These are phyloP conservation scores for Protomyces arabidopsidicola DNA, from an alignment of 1,139 yeast genomes.

Conservation along the genomic window DNA sequence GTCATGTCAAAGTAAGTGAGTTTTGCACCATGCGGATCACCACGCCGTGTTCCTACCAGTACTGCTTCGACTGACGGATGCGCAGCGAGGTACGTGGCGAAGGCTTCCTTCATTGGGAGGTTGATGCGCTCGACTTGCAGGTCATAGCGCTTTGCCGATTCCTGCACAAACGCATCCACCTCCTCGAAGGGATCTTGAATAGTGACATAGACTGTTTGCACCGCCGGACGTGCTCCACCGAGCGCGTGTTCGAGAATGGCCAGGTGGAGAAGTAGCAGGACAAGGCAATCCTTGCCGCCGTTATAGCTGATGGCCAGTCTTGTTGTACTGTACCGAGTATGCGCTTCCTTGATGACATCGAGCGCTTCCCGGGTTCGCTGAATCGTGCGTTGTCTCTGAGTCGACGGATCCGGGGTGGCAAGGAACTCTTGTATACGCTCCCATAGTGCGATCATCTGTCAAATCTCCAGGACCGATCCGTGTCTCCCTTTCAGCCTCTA, in stretches of 20 bases:
- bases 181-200: conserved; percentile 63
- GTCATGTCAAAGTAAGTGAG: conserved; percentile 59
- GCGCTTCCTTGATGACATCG: conserved; percentile 9
- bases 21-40: conserved; percentile 68
- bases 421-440: not conserved
- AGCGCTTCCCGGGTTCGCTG: conserved; percentile 11
- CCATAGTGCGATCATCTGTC: not conserved
- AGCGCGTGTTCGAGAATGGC: conserved; percentile 37
- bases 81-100: conserved; percentile 50
- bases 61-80: conserved; percentile 56
- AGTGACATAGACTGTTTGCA: conserved; percentile 61
- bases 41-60: conserved; percentile 72
- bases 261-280: conserved; percentile 64
- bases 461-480: not conserved
- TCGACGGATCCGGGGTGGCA: not conserved
- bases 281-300: conserved; percentile 89
- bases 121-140: conserved; percentile 39
- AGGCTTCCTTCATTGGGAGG: conserved; percentile 58
- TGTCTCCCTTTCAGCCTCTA: not conserved
- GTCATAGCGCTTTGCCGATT: conserved; percentile 38
- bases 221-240: conserved; percentile 31
- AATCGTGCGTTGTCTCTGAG: conserved; percentile 2
- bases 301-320: conserved; percentile 74
- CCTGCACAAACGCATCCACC: conserved; percentile 47
- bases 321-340: conserved; percentile 39